A percentile compares a stretch with the other conserved stretches of the same genome.
phyloP scores from a whole-genome alignment of 805 yeast genomes.

The Brettanomyces bruxellensis region DNA sequence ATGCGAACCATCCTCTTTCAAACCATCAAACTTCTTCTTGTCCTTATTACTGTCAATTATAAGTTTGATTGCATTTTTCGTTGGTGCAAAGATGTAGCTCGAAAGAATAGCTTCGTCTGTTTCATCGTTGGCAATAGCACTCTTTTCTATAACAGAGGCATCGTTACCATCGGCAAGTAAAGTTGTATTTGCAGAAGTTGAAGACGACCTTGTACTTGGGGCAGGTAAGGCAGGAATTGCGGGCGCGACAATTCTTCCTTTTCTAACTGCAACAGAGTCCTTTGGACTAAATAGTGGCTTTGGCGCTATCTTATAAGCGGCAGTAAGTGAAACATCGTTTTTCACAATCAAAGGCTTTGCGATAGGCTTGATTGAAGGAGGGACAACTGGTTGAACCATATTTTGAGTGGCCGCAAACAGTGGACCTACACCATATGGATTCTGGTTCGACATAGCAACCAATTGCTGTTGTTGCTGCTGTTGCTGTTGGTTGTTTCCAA shows the following conservation, averaged over 20 bases:
- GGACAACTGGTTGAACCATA: constrained; percentile 11
- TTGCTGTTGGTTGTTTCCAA: constrained; percentile 9
- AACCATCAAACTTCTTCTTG: constrained; percentile 14
- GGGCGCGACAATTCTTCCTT: constrained; percentile 18
- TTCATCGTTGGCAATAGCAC: constrained; percentile 18
- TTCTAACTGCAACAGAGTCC: constrained; percentile 12
- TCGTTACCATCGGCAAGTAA: constrained; percentile 12
- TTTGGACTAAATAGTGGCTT: constrained; percentile 39
- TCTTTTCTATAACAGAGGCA: constrained; percentile 3
- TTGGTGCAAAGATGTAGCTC: constrained; percentile 65
- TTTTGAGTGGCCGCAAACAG: constrained; percentile 32
- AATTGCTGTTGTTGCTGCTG: constrained; percentile 16
- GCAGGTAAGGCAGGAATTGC: constrained; percentile 10
- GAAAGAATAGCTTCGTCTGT: constrained; percentile 64
- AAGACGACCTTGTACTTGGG: constrained; percentile 4
- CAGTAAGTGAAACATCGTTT: constrained; percentile 50
- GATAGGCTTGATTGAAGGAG: constrained; percentile 41
- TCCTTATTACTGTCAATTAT: constrained; percentile 36
- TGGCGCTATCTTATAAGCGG: constrained; percentile 60
- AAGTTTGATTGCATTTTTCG: constrained; percentile 42
- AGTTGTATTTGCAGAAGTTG: constrained; percentile 19
- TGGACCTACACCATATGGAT: constrained; percentile 78
- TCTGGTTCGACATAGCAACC: constrained; percentile 29
- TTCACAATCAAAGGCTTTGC: constrained; percentile 43
- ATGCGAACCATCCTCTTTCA: constrained; percentile 13